These are phyloP conservation scores for Penicillium janthinellum DNA, from an alignment of 2,329 filamentous ascomycete species.

Conservation along the genomic window DNA sequence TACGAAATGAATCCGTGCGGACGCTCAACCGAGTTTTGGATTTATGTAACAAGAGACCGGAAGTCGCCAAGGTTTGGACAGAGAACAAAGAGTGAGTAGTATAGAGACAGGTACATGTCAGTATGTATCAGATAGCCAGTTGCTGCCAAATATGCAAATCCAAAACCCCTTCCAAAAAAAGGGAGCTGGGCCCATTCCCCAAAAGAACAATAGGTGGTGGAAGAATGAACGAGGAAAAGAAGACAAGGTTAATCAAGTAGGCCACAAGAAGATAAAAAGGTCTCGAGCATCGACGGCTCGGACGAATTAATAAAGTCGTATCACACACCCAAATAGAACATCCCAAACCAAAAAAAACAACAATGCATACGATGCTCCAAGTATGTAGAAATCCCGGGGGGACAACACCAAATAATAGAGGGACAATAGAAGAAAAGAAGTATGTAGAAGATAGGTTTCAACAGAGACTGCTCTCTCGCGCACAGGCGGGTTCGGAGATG, in stretches of 20 bases:
- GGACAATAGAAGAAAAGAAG: conserved; percentile 19
- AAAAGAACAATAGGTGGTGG: conserved; percentile 3
- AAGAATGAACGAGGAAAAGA: conserved; percentile 13
- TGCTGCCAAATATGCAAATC: conserved; percentile 35
- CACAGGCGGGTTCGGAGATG: conserved; percentile 14
- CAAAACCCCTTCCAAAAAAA: conserved; percentile 25
- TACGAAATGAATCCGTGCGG: background rate
- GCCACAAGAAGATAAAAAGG: conserved; percentile 13
- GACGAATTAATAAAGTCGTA: conserved; percentile 28
- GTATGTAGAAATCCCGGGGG: conserved; percentile 25
- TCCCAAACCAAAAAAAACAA: conserved; percentile 29
- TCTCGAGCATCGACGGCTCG: conserved; percentile 15
- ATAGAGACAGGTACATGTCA: conserved; percentile 26
- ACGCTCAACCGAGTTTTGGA: background rate
- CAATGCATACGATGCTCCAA: conserved; percentile 29
- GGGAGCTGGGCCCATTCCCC: conserved; percentile 19
- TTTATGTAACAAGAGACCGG: background rate
- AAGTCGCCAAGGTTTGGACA: conserved; percentile 10
- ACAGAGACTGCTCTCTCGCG: conserved; percentile 20
- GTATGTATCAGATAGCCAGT: conserved; percentile 29
- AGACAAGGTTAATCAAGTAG: background rate
- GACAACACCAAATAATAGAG: conserved; percentile 25
- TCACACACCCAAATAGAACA: conserved; percentile 23
- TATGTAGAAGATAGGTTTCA: conserved; percentile 20
- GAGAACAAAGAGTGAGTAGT: conserved; percentile 16